These are phyloP conservation scores for Phialophora chinensis DNA, from an alignment of 2,329 filamentous ascomycete species.

Conservation along the genomic window DNA sequence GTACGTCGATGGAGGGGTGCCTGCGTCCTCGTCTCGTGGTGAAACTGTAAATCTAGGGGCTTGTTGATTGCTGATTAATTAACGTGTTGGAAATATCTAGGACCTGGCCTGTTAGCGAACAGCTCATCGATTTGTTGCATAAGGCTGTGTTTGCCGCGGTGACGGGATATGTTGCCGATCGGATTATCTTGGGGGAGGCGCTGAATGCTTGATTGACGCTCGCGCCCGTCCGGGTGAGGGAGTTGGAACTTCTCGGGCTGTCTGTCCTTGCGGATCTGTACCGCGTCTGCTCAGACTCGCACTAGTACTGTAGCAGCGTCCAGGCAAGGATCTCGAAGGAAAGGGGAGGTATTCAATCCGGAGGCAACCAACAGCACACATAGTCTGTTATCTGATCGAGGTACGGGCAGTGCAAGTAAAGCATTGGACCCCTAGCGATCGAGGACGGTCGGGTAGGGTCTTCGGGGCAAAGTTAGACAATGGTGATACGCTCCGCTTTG, in stretches of 20 bases:
- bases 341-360: background rate
- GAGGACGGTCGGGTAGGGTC: too few relatives aligned
- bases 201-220: background rate
- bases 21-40: background rate
- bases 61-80: background rate
- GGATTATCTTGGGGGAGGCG: background rate
- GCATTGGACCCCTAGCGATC: too few relatives aligned
- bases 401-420: too few relatives aligned
- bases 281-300: background rate
- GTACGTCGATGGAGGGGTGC: background rate
- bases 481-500: background rate
- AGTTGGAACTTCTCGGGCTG: background rate
- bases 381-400: too few relatives aligned
- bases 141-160: background rate
- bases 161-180: background rate
- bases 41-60: background rate
- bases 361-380: too few relatives aligned
- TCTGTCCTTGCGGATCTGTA: background rate
- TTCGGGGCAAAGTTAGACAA: too few relatives aligned
- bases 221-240: background rate
- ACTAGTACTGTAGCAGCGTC: background rate
- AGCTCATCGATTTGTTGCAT: background rate
- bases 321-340: background rate
- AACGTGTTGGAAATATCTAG: background rate
- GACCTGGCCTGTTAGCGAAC: background rate